Evolutionary conservation across 1,139 yeast genomes (phyloP), one percentile per base, ranked within the genome.

Genomic region (Hyphopichia buzzinii): DNA sequence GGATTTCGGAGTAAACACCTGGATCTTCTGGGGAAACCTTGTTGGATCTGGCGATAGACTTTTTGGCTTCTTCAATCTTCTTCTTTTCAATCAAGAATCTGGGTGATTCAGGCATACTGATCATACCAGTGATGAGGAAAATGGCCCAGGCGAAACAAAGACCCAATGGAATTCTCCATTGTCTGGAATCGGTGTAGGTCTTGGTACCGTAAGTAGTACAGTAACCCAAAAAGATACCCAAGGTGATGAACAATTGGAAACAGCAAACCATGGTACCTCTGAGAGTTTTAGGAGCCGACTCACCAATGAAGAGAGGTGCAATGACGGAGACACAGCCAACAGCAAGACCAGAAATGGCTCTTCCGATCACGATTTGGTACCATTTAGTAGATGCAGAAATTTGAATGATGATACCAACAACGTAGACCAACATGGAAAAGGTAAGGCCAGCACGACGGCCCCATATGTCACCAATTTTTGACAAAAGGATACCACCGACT

Each of bases 231-330:
- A 84, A 68, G 38, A 84, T 72, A 48, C 92, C 92, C 43, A 81
- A 63, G 23, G 89, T 82, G 50, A 83, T 77, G 55, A 76, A 74
- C 49, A 80, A 73, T 59, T 84, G 90, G 67, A 79, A 84, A 44
- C 82, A 74, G 34, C 84, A 74, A 35, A 83, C 87, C 60, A 80
- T 68, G 19, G 88, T 75, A 52, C 90, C 90, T 64, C 92, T 75
- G 40, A 81, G 63, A 45, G 72, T 69, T 55, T 74, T 80, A 34
- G 90, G 90, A 30, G 88, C 72, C 40, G 81, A 68, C 62, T 84
- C 90, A 41, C 84, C 72, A 62, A 81, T 81, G 55, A 82, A 81
- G 59, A 83, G 63, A 26, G 88, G 87, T 29, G 79, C 73, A 34
- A 79, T 59, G 16, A 84, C 83, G 14, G 88, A 72, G 24, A 82